Percentiles rank a stretch among this genome's conserved stretches.
These are phyloP conservation scores for Pestalotiopsis sp. DNA, from an alignment of 2,329 filamentous ascomycete genomes.

Conservation along the genomic window DNA sequence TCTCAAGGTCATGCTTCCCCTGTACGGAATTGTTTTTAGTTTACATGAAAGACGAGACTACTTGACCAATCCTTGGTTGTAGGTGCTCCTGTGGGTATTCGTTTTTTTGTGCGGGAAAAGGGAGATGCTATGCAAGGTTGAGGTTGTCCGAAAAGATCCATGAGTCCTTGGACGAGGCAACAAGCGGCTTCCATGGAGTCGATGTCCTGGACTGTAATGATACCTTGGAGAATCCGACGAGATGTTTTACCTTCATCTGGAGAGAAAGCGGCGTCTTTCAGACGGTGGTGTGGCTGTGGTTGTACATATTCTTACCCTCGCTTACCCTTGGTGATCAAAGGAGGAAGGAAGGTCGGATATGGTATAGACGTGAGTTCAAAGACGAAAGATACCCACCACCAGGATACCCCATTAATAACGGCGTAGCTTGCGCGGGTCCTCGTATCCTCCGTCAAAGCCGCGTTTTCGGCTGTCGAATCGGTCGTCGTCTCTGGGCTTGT, in stretches of 20 bases:
- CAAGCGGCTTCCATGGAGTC: neutral
- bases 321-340: slow-evolving; percentile 37
- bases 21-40: neutral
- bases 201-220: neutral
- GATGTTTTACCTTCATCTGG: slow-evolving; percentile 9
- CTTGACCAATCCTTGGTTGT: slow-evolving; percentile 7
- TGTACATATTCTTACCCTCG: slow-evolving; percentile 33
- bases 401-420: slow-evolving; percentile 49
- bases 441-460: slow-evolving; percentile 75
- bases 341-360: slow-evolving; percentile 34
- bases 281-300: neutral
- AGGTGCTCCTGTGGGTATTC: neutral
- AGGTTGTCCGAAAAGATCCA: neutral
- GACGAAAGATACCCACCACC: slow-evolving; percentile 49
- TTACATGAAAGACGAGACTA: slow-evolving; percentile 7
- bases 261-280: neutral
- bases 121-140: neutral
- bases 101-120: neutral
- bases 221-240: neutral
- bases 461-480: slow-evolving; percentile 56
- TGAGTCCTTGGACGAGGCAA: neutral
- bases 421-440: slow-evolving; percentile 72
- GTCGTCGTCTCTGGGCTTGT: slow-evolving; percentile 59
- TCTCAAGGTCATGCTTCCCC: neutral
- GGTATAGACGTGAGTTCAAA: slow-evolving; percentile 31